Evolutionary conservation across 1,284 basidiomycete species (phyloP).

Genomic region (Trichosporon coremiiforme): DNA sequence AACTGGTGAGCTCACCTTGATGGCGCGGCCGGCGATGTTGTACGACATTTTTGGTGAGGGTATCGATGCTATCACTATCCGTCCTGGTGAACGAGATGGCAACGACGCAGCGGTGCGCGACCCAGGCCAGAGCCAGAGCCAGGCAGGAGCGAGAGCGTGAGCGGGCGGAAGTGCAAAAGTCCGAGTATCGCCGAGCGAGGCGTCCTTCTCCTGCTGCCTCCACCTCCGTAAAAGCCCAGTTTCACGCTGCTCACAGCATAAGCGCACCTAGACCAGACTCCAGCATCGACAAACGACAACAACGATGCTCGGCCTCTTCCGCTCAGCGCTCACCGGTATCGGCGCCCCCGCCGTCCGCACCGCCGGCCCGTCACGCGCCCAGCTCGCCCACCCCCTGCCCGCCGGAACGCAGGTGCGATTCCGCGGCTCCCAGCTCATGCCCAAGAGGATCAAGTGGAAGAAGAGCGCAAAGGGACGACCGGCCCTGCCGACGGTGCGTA

Average conservation of each 20-base stretch:
- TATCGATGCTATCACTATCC: background rate
- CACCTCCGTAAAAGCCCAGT: background rate
- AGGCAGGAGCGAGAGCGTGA: background rate
- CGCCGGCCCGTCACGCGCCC: conserved; percentile 22
- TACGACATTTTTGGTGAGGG: conserved; percentile 52
- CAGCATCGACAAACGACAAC: conserved; percentile 13
- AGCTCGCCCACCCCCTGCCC: conserved; percentile 6
- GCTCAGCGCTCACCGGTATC: conserved; percentile 15
- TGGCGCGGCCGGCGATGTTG: conserved; percentile 54
- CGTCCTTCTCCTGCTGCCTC: conserved; percentile 15
- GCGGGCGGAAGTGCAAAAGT: conserved; percentile 17
- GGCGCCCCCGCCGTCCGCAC: conserved; percentile 26
- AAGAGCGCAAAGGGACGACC: conserved; percentile 87
- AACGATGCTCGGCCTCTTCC: conserved; percentile 38
- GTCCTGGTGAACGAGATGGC: conserved; percentile 5
- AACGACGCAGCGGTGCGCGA: conserved; percentile 14
- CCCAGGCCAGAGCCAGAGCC: background rate
- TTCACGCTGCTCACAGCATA: too few relatives aligned
- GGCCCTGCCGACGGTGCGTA: conserved; percentile 56
- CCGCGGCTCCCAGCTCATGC: conserved; percentile 70
- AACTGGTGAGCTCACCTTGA: conserved; percentile 49
- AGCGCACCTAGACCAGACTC: too few relatives aligned
- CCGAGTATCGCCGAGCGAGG: conserved; percentile 27
- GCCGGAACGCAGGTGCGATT: conserved; percentile 51
- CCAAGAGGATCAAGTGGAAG: conserved; percentile 75